Conservation (phyloP, 2,329 filamentous ascomycete genomes). For the Trichothecium roseum region DNA sequence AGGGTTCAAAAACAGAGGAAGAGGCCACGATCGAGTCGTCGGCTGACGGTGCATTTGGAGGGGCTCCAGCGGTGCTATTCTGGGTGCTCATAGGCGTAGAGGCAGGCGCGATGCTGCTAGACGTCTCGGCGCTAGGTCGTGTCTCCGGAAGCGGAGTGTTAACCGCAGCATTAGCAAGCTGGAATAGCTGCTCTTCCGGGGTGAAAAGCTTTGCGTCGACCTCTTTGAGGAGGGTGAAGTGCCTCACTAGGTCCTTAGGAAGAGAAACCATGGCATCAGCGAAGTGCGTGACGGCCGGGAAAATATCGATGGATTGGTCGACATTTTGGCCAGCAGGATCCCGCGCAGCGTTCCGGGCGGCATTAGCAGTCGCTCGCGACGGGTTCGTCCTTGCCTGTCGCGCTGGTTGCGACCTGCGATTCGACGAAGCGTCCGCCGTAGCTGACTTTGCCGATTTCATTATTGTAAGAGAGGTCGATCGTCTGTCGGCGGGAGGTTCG, state of each 20-base stretch:
- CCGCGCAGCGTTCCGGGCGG: conserved; percentile 31
- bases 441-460: conserved; percentile 48
- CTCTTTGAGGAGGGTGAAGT: conserved; percentile 93
- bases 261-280: conserved; percentile 86
- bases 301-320: conserved; percentile 55
- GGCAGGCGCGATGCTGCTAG: conserved; percentile 27
- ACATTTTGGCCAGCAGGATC: conserved; percentile 34
- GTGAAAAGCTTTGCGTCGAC: conserved; percentile 94
- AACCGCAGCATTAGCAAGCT: conserved; percentile 58
- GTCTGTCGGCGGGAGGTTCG: neutral
- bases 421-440: conserved; percentile 31
- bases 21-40: conserved; percentile 31
- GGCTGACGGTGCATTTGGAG: conserved; percentile 26
- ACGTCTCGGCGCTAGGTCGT: conserved; percentile 23
- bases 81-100: conserved; percentile 40
- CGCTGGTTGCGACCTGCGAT: conserved; percentile 51
- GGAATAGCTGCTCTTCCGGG: conserved; percentile 72
- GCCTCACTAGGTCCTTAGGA: conserved; percentile 87
- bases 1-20: conserved; percentile 37
- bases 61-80: conserved; percentile 33
- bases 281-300: conserved; percentile 62
- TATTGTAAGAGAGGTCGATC: conserved; percentile 9
- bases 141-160: conserved; percentile 37
- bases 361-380: conserved; percentile 40
- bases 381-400: conserved; percentile 58